Evolutionary conservation across 768 basidiomycete genomes (phyloP), one percentile per base, ranked within the genome.

Genomic region (Cystofilobasidium capitatum): DNA sequence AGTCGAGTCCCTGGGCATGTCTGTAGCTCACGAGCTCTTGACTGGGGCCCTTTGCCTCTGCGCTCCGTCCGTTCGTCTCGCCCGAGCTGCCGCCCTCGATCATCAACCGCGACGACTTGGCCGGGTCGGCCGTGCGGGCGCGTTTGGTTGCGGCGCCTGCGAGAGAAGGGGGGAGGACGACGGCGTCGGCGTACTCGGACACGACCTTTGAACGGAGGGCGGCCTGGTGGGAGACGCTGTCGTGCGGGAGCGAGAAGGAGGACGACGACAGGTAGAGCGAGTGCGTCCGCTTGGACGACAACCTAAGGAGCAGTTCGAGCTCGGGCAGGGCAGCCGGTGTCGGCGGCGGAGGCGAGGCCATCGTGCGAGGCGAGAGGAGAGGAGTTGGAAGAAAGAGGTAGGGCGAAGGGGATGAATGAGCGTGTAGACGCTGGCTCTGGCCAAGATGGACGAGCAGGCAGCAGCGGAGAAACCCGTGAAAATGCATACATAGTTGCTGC

Each of bases 1-100:
- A 77, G 16, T 76, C 76, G 61, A 74, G 76, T 26, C 75, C 76
- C 64, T 75, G 74, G 57, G 74, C 73, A 66, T 78, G 77, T 65
- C 76, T 67, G 72, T 74, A 78, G 57, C 75, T 72, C 62, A 77
- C 74, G 42, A 79, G 65, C 0, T 72, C 67, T 54, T 73, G 70
- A 13, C 54, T 63, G 42, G 60, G 51, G 2, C 51, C 51, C 7
- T 17, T 31, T 31, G 29, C 51, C 17, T 26, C 51, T 20, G 51
- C 51, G 29, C 51, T 26, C 1, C 51, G 29, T 12, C 17, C 5
- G 9, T 9, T 55, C 29, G 4, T 22, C 12, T 31, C 51, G 4
- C 51, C 51, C 17, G 26, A 13, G 29, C 29, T 24, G 31, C 29
- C 51, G 31, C 51, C 51, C 51, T 55, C 51, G 31, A 55, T 3